A percentile compares a stretch with the other conserved stretches of the same genome.
Evolutionary conservation across 2,329 filamentous ascomycete species (phyloP).

Genomic region (Penicillium corylophilum): DNA sequence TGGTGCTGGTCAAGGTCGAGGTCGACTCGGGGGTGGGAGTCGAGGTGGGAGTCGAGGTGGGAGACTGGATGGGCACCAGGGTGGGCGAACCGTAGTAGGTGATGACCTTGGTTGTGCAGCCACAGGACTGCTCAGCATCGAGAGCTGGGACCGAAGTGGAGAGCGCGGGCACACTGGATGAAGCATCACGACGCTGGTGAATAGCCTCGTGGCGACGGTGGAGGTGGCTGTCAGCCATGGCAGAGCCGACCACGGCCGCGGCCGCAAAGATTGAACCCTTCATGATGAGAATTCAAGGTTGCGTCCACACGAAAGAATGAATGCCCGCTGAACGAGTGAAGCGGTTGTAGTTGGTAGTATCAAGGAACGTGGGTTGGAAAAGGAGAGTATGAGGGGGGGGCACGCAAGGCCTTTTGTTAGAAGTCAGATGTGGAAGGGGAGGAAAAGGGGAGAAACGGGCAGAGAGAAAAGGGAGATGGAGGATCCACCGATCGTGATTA

Average conservation of each 20-base stretch:
- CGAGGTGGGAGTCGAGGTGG: slow-evolving; percentile 50
- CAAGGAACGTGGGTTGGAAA: slow-evolving; percentile 18
- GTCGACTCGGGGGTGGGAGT: slow-evolving; percentile 25
- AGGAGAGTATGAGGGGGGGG: slow-evolving; percentile 17
- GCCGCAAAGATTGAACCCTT: slow-evolving; percentile 68
- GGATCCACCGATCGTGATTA: slow-evolving; percentile 14
- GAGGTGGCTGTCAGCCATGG: slow-evolving; percentile 59
- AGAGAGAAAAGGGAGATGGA: slow-evolving; percentile 12
- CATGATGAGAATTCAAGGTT: slow-evolving; percentile 56
- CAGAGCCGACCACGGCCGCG: slow-evolving; percentile 50
- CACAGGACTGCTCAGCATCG: slow-evolving; percentile 53
- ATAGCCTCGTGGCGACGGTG: slow-evolving; percentile 54
- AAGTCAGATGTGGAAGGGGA: slow-evolving; percentile 10
- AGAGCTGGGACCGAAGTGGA: slow-evolving; percentile 13
- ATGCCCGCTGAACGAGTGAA: slow-evolving; percentile 75
- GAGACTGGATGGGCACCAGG: slow-evolving; percentile 40
- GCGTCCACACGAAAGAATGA: slow-evolving; percentile 54
- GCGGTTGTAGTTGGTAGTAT: slow-evolving; percentile 33
- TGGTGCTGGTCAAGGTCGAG: slow-evolving; percentile 31
- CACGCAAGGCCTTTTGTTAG: slow-evolving; percentile 28
- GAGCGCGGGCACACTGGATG: slow-evolving; percentile 10
- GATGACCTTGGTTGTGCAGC: slow-evolving; percentile 72
- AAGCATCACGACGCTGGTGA: slow-evolving; percentile 56
- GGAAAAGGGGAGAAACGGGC: slow-evolving; percentile 7
- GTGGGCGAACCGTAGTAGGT: slow-evolving; percentile 67